phyloP scores from a whole-genome alignment of 441 rosid species.

The Macaranga tanarius region DNA sequence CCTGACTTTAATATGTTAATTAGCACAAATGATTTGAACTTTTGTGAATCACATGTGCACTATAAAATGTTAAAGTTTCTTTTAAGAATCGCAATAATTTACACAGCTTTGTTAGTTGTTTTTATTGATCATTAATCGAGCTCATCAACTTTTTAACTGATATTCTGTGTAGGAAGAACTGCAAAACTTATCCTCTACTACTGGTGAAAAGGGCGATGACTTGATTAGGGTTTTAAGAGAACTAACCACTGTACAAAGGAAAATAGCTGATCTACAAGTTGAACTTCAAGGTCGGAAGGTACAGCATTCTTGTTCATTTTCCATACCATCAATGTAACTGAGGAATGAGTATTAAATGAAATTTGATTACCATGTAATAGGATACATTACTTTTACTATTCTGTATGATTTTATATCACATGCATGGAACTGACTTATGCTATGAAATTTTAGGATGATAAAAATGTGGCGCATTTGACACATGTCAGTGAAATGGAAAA shows the following conservation, averaged over 20 bases:
- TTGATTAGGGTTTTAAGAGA: slow-evolving; percentile 77
- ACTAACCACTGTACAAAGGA: slow-evolving; percentile 76
- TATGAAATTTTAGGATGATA: slow-evolving; percentile 62
- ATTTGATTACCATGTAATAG: background rate
- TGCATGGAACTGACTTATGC: background rate
- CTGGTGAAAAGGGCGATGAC: slow-evolving; percentile 77
- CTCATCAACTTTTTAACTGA: too few relatives aligned
- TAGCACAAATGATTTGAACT: too few relatives aligned
- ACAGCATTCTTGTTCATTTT: slow-evolving; percentile 1
- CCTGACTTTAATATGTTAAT: too few relatives aligned
- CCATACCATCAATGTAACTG: too few relatives aligned
- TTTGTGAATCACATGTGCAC: too few relatives aligned
- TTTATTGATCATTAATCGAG: too few relatives aligned
- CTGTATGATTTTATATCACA: background rate
- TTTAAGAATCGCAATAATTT: too few relatives aligned
- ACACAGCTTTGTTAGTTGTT: too few relatives aligned
- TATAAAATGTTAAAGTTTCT: too few relatives aligned
- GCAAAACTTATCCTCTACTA: slow-evolving; percentile 53
- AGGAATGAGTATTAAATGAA: too few relatives aligned
- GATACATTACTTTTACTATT: background rate
- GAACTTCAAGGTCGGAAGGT: slow-evolving; percentile 99
- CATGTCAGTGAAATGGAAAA: slow-evolving; percentile 94
- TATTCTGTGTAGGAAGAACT: slow-evolving; percentile 59
- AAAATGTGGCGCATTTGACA: slow-evolving; percentile 91
- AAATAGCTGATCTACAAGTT: slow-evolving; percentile 90